Percentiles rank a stretch among this genome's conserved stretches.
Conservation (phyloP, 805 yeast species). For the Hanseniaspora clermontiae region DNA sequence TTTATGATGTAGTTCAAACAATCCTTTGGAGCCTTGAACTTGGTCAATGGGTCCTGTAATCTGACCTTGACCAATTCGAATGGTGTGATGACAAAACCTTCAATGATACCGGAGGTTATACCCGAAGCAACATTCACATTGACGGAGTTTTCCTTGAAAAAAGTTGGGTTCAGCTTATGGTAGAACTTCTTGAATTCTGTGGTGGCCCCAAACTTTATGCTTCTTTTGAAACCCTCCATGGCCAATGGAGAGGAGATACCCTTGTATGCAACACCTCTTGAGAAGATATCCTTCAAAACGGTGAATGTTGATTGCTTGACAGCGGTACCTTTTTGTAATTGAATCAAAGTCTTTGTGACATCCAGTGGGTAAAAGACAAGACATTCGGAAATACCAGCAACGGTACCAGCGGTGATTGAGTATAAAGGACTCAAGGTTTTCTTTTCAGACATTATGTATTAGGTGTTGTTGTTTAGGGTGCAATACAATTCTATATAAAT, state of each 20-base stretch:
- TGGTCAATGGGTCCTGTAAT: conserved; percentile 76
- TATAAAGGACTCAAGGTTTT: conserved; percentile 72
- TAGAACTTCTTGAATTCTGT: conserved; percentile 91
- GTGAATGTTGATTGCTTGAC: conserved; percentile 20
- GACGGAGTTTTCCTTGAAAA: conserved; percentile 27
- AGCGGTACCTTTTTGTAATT: conserved; percentile 46
- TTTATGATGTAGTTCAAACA: conserved; percentile 61
- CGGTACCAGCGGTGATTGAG: conserved; percentile 85
- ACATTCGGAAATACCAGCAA: conserved; percentile 95
- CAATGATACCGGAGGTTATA: conserved; percentile 97
- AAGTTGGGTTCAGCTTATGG: conserved; percentile 16
- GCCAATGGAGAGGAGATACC: conserved; percentile 93
- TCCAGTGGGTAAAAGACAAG: conserved; percentile 92
- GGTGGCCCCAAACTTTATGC: conserved; percentile 95
- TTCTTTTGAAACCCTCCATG: conserved; percentile 99
- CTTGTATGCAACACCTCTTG: conserved; percentile 79
- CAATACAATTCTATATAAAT: too few relatives aligned
- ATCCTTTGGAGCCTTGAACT: conserved; percentile 72
- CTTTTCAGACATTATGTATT: conserved; percentile 1
- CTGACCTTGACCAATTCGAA: conserved; percentile 92
- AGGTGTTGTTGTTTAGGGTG: neutral
- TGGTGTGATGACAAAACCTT: conserved; percentile 93
- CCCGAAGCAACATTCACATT: conserved; percentile 80
- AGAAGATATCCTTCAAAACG: conserved; percentile 56
- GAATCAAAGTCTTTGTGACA: conserved; percentile 93